Evolutionary conservation across 345 rosid genomes (phyloP), one percentile per base, ranked within the genome.

Genomic region (Eucalyptus brandiana): DNA sequence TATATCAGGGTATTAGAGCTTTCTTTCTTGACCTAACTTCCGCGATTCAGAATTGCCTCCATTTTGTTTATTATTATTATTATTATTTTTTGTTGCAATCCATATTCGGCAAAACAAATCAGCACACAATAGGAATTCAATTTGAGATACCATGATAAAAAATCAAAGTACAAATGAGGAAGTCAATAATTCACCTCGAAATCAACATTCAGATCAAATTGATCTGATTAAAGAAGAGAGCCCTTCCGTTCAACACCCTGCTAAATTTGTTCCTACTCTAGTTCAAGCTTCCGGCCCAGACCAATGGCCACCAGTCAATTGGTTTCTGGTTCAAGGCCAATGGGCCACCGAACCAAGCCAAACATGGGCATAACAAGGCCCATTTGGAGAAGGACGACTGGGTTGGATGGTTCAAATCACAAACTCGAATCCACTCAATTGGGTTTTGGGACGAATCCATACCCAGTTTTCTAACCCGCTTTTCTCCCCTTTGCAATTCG

Each of bases 31-130:
- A 32, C 67, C n/a, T 26, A 60, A 12, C 16, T 60, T 60, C 32
- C 0, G 0, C 0, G 1, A 60, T 60, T 26, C 3, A 28, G 2
- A 26, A 60, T 26, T 3, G 67, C 67, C n/a, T 60, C 13, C 13
- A 24, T 56, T 56, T 56, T 56, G 30, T 2, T 24, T 44, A 44
- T 44, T 44, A 44, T 44, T 44, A 44, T 45, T 45, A 45, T 45
- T 45, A 44, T 9, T 45, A 45, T 19, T 19, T 0, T 18, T 56
- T 56, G 6, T 56, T 56, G 28, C 62, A 24, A 56, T 56, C 30
- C 1, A 24, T 23, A 56, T 24, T 24, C 3, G 12, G 62, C 30
- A 10, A 56, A 56, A 56, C 62, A 60, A 60, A 58, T 58, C n/a
- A 26, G 14, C 65, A 58, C 65, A 10, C 14, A 7, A 1, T 58